A percentile compares a stretch with the other conserved stretches of the same genome.
phyloP scores from a whole-genome alignment of 352 stramenopile species.

The Aphanomyces cochlioides region DNA sequence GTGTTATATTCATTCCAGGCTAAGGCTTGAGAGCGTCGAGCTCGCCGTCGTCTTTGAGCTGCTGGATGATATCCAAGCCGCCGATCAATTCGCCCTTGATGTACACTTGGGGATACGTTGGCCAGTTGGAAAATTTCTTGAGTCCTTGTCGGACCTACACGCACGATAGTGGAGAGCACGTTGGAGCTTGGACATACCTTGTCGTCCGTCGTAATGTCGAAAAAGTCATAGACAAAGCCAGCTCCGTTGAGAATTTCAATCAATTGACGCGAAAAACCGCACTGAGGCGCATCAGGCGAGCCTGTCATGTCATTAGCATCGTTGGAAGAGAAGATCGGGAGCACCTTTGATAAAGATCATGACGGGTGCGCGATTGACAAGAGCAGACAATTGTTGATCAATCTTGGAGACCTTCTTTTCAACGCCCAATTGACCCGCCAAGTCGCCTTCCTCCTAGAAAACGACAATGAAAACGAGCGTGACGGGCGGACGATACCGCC shows the following conservation, averaged over 20 bases:
- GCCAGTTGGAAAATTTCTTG: constrained; percentile 98
- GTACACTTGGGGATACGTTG: constrained; percentile 98
- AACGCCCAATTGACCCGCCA: constrained; percentile 88
- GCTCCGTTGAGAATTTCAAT: constrained; percentile 90
- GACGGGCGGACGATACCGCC: constrained; percentile 37
- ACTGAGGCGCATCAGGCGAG: constrained; percentile 87
- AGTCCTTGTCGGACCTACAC: constrained; percentile 90
- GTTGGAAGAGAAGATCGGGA: background rate
- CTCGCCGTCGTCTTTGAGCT: constrained; percentile 90
- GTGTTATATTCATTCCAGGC: background rate
- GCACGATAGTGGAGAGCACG: too few relatives aligned
- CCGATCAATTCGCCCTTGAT: constrained; percentile 96
- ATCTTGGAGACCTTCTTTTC: constrained; percentile 81
- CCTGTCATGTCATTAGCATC: constrained; percentile 25
- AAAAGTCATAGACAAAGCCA: constrained; percentile 92
- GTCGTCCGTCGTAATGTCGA: constrained; percentile 97
- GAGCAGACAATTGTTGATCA: constrained; percentile 56
- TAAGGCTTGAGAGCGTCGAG: constrained; percentile 77
- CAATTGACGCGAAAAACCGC: constrained; percentile 95
- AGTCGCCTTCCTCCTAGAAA: constrained; percentile 68
- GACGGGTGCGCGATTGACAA: constrained; percentile 87
- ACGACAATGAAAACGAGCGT: background rate
- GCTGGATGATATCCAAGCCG: constrained; percentile 96
- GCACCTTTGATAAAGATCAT: constrained; percentile 99
- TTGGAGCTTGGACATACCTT: constrained; percentile 36